Evolutionary conservation across 1,284 basidiomycete genomes (phyloP).

Genomic region (Puccinia horiana): DNA sequence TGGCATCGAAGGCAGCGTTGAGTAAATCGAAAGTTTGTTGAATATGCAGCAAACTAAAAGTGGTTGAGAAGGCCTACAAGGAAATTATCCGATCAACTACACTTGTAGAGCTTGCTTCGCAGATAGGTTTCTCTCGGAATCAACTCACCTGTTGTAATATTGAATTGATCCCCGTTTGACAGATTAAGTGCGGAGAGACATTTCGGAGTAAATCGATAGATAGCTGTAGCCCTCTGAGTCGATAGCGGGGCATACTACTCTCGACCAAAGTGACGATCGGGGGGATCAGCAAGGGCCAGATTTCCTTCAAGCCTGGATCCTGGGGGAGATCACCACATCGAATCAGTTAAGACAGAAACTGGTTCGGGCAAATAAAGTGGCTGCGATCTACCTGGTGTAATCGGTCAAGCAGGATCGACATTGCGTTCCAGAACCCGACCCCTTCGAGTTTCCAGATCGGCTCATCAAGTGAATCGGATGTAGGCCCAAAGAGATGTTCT

Average conservation of each 20-base stretch:
- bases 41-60: conserved; percentile 25
- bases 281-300: conserved; percentile 36
- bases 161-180: conserved; percentile 39
- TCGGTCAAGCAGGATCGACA: not conserved
- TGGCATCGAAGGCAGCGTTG: not conserved
- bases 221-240: conserved; percentile 24
- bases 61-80: conserved; percentile 20
- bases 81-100: not conserved
- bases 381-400: conserved; percentile 7
- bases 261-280: conserved; percentile 39
- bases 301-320: conserved; percentile 24
- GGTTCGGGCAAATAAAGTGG: not conserved
- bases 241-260: conserved; percentile 6
- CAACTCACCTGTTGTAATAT: conserved; percentile 31
- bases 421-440: conserved; percentile 27
- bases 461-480: conserved; percentile 6
- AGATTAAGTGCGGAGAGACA: conserved; percentile 5
- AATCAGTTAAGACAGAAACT: not conserved
- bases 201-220: conserved; percentile 21
- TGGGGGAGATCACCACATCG: not conserved
- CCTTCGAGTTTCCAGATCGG: conserved; percentile 22
- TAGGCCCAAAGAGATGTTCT: conserved; percentile 46
- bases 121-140: not conserved
- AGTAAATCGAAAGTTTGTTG: conserved; percentile 20
- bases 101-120: not conserved